Evolutionary conservation across 2,329 filamentous ascomycete genomes (phyloP).

Genomic region (Pseudogymnoascus sp.): DNA sequence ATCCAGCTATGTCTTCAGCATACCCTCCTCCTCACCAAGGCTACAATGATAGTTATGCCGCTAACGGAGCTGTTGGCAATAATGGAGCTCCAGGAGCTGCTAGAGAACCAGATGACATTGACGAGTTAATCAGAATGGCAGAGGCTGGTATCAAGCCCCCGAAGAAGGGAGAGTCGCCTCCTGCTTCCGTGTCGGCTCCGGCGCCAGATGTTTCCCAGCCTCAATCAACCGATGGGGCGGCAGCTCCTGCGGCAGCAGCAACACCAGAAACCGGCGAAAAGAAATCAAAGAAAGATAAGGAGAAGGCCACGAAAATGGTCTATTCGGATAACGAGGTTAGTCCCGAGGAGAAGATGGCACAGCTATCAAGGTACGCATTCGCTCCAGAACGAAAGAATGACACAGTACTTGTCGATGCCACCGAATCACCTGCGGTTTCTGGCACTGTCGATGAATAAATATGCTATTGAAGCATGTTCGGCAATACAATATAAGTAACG

Average conservation of each 20-base stretch:
- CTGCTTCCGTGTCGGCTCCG: constrained; percentile 36
- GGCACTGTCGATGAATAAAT: constrained; percentile 18
- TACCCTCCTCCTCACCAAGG: constrained; percentile 31
- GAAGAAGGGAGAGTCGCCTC: constrained; percentile 35
- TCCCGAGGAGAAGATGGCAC: constrained; percentile 84
- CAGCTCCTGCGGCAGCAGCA: constrained; percentile 31
- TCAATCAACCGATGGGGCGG: constrained; percentile 39
- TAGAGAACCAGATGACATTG: constrained; percentile 52
- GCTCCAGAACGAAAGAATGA: constrained; percentile 37
- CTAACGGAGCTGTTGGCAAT: constrained; percentile 40
- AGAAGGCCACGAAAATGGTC: constrained; percentile 64
- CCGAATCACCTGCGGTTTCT: constrained; percentile 20
- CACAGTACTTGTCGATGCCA: constrained; percentile 25
- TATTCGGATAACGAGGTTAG: constrained; percentile 75
- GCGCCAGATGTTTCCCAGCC: constrained; percentile 23
- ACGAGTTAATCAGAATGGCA: constrained; percentile 57
- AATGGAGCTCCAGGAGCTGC: constrained; percentile 40
- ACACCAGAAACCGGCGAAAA: constrained; percentile 43
- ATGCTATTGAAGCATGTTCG: background rate
- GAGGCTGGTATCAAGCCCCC: constrained; percentile 52
- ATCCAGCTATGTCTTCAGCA: constrained; percentile 32
- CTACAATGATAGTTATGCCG: constrained; percentile 27
- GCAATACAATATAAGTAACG: background rate
- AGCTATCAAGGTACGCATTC: constrained; percentile 68
- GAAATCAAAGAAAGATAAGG: constrained; percentile 62